Conservation (phyloP, 2,329 filamentous ascomycete genomes). For the Fusarium papillatum region DNA sequence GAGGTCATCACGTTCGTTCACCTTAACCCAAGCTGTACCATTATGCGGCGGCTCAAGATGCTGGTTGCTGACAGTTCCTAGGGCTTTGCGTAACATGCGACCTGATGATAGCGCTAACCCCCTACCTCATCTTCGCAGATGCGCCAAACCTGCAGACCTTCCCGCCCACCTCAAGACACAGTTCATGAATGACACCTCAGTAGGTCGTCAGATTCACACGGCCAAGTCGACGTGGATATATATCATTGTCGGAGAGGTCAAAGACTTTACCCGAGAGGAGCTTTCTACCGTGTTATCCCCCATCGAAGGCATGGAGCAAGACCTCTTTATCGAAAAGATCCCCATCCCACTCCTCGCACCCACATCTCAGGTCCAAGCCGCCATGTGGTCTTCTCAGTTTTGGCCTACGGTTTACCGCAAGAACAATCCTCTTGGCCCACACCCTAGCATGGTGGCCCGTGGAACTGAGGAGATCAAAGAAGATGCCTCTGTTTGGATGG, state of each 20-base stretch:
- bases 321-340: conserved; percentile 72
- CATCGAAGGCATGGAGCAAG: conserved; percentile 64
- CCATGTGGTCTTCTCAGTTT: conserved; percentile 80
- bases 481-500: conserved; percentile 76
- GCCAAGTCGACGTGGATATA: conserved; percentile 73
- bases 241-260: conserved; percentile 66
- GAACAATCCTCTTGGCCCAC: conserved; percentile 88
- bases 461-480: conserved; percentile 77
- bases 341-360: conserved; percentile 81
- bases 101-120: conserved; percentile 74
- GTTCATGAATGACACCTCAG: conserved; percentile 70
- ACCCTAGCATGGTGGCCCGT: conserved; percentile 80
- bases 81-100: conserved; percentile 68
- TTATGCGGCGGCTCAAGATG: background rate
- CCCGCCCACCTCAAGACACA: conserved; percentile 74
- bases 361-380: conserved; percentile 81
- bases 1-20: conserved; percentile 76
- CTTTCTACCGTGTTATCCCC: conserved; percentile 61
- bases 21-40: background rate
- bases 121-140: conserved; percentile 80
- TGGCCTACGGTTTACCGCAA: conserved; percentile 91
- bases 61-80: conserved; percentile 46
- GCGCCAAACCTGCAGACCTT: conserved; percentile 79
- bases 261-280: conserved; percentile 66
- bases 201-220: conserved; percentile 69